Percentiles rank a stretch among this genome's conserved stretches.
Conservation (phyloP, 306 rosid species). For the Acmispon strigosus region DNA sequence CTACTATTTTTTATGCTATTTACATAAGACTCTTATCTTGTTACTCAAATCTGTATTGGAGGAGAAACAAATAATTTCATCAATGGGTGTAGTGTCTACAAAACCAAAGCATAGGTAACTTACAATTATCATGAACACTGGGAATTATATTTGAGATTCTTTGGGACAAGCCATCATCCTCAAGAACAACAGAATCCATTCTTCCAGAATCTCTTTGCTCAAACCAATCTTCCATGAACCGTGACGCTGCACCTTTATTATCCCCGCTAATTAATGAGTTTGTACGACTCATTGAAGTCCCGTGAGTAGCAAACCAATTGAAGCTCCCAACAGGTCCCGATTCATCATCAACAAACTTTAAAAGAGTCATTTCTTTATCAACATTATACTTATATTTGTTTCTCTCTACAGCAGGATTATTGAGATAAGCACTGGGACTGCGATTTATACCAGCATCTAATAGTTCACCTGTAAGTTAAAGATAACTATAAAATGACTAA, state of each 20-base stretch:
- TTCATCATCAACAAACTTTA: conserved; percentile 75
- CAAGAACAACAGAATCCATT: conserved; percentile 8
- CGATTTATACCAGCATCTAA: conserved; percentile 85
- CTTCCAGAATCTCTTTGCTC: conserved; percentile 30
- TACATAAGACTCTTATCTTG: neutral
- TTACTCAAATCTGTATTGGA: neutral
- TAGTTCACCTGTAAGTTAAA: conserved; percentile 62
- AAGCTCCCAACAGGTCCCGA: conserved; percentile 92
- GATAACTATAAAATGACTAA: neutral
- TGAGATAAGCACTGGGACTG: conserved; percentile 91
- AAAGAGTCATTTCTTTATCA: conserved; percentile 85
- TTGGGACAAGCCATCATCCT: conserved; percentile 23
- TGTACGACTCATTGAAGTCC: conserved; percentile 94
- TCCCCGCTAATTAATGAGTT: conserved; percentile 85
- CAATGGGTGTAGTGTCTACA: conserved; percentile 2
- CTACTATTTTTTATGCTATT: neutral
- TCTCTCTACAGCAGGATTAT: conserved; percentile 74
- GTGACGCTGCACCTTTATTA: conserved; percentile 90
- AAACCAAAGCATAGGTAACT: conserved; percentile 15
- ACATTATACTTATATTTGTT: conserved; percentile 62
- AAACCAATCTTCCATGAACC: conserved; percentile 98
- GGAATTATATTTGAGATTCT: conserved; percentile 45
- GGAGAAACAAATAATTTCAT: neutral
- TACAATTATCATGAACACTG: conserved; percentile 32
- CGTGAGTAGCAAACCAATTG: conserved; percentile 96